Evolutionary conservation across 2,329 filamentous ascomycete genomes (phyloP), one percentile per base, ranked within the genome.

Genomic region (Chaetomium olivaceum): DNA sequence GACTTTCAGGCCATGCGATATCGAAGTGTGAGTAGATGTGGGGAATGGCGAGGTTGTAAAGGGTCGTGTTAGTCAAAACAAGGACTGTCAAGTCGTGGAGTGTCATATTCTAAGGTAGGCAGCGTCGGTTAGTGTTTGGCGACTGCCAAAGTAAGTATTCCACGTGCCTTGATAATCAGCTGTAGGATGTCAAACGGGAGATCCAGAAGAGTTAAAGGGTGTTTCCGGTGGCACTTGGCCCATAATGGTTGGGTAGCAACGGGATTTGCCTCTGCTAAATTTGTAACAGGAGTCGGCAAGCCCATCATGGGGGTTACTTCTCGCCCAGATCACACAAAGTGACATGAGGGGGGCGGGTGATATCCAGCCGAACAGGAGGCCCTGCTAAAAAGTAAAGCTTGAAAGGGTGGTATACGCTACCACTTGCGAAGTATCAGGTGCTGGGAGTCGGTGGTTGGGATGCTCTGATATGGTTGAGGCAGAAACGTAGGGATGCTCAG

Each of bases 21-120:
- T 95, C 91, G 77, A 95, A 95, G 67, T 90, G 87, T 21, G 90
- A 90, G 79, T 95, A 95, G 70, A 95, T 92, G 72, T 89, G 87
- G 21, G 91, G 91, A 27, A 92, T 88, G 0, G 90, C 87, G 62
- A 95, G 83, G 52, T 83, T 82, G 77, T 95, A 90, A 14, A 96
- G 84, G 31, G 89, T 88, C 16, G 91, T 92, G 78, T 92, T 91
- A 52, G 91, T 90, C 66, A 92, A 82, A 16, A 91, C 91, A 50
- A 95, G 83, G 16, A 91, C 88, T 0, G 90, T 92, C 67, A 95
- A 82, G 76, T 95, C 91, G 76, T 93, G 94, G 5, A 90, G 92
- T 74, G 93, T 89, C 4, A 89, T 91, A 62, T 93, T 84, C 90
- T 92, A 73, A 61, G 62, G 48, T 33, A 55, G 39, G 65, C 27